Conservation (phyloP, 2,329 filamentous ascomycete genomes). For the Penicillium verrucosum region DNA sequence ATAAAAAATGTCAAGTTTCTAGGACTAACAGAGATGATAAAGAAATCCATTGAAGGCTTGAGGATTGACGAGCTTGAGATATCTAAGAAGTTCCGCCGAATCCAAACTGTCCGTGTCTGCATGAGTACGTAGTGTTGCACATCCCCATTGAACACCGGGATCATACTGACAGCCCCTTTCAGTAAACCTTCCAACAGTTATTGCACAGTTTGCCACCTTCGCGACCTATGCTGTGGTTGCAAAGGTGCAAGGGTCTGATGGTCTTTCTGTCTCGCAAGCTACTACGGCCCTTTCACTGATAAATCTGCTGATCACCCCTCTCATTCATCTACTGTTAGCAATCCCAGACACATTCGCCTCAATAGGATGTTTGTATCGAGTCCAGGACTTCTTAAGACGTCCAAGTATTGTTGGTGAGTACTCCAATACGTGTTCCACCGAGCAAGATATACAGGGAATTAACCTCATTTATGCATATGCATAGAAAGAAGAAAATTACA, state of each 20-base stretch:
- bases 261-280: conserved; percentile 36
- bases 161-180: neutral
- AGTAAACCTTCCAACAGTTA: conserved; percentile 14
- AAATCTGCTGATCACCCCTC: conserved; percentile 37
- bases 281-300: conserved; percentile 43
- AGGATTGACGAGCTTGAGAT: conserved; percentile 23
- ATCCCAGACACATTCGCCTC: conserved; percentile 38
- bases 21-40: conserved; percentile 23
- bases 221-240: conserved; percentile 19
- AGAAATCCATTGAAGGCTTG: conserved; percentile 26
- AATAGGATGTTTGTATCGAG: conserved; percentile 38
- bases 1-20: conserved; percentile 46
- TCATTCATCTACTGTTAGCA: conserved; percentile 37
- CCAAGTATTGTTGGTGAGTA: too few relatives aligned
- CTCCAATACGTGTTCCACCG: too few relatives aligned
- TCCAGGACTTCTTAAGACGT: conserved; percentile 18
- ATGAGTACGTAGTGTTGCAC: conserved; percentile 5
- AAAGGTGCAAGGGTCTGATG: conserved; percentile 8
- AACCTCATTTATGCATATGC: too few relatives aligned
- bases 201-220: conserved; percentile 17
- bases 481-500: too few relatives aligned
- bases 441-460: too few relatives aligned
- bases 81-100: conserved; percentile 21
- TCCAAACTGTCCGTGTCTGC: conserved; percentile 14
- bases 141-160: too few relatives aligned